Base-by-base conservation (phyloP, 495 filamentous ascomycete genomes). In the Pyrenopolyporus hunteri region DNA sequence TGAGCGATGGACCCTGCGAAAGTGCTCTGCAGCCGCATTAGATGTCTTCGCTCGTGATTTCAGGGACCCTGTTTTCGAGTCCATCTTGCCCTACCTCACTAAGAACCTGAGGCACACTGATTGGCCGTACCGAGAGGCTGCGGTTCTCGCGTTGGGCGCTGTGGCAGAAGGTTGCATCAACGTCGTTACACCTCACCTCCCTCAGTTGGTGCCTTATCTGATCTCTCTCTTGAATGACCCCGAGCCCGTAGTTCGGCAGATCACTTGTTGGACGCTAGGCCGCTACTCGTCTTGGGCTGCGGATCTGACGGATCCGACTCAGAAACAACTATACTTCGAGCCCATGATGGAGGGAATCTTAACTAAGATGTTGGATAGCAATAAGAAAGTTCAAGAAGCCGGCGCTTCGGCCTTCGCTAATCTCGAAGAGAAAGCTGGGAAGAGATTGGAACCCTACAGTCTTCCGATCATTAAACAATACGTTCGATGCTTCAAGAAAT, bases 271-370 rank as follows among this genome's bases (percentile, higher is more conserved):
- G 94, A 93, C 95, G 11, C 79, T 99, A 25, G 93, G 92, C 13
- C 85, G 94, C 11, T 99, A 97, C 73, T 97, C 95, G 9, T 79
- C 86, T 13, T 99, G 94, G 94, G 94, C 93, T 5, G 89, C 92
- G 6, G 84, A 88, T 49, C 82, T 97, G 8, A 71, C 78, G 9
- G 83, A 89, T 37, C 81, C 80, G 17, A 73, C 75, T 4, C 83
- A 92, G 57, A 87, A 87, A 57, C 83, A 84, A 35, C 85, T 82
- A 44, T 97, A 85, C 74, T 98, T 98, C 67, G 88, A 93, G 71
- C 94, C 94, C 1, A 92, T 97, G 84, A 96, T 99, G 93, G 94
- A 96, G 59, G 95, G 95, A 19, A 92, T 99, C 45, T 77, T 99
- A 43, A 85, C 82, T 29, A 89, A 91, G 62, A 99, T 99, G 94